Evolutionary conservation across 768 basidiomycete genomes (phyloP), one percentile per base, ranked within the genome.

Genomic region (Psilocybe cyanescens): DNA sequence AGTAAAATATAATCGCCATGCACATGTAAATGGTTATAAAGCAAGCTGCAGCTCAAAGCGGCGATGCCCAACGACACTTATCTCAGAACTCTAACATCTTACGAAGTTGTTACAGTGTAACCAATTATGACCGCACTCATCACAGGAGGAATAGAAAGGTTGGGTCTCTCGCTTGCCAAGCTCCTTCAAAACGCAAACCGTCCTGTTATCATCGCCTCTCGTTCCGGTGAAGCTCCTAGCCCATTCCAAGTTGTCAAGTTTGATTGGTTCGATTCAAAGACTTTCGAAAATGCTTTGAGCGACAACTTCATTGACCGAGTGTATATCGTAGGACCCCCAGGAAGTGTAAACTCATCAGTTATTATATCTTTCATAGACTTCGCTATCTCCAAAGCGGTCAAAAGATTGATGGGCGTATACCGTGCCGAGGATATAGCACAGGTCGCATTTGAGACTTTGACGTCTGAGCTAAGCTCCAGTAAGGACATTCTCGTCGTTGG

Each of bases 281-380:
- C 55, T 1, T 33, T 14, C 17, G 55, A 30, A 17, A 47, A 30
- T n/a, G 5, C 55, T 3, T 56, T 56, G 19, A 56, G 28, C 8
- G 55, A 39, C 12, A 41, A 56, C n/a, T 17, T 29, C 4, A 47
- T 56, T 31, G 55, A 56, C 28, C 55, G 55, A 9, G 55, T 56
- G 14, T 56, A 56, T 17, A 45, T 56, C 11, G 55, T 56, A 5
- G 39, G 28, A 29, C 55, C 55, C n/a, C 31, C 30, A 8, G 55
- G 41, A 35, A 55, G 17, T 16, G n/a, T 9, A 14, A 8, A 41
- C 24, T 3, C 16, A 8, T 11, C 16, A 12, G 24, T 39, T 29
- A 16, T 55, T 24, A 55, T 12, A 14, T 28, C 35, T 3, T 55
- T 55, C 29, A 55, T 55, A 3, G 54, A 55, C 39, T 45, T 55